phyloP scores from a whole-genome alignment of 441 rosid genomes.

The Euphorbia schlechtendalii region DNA sequence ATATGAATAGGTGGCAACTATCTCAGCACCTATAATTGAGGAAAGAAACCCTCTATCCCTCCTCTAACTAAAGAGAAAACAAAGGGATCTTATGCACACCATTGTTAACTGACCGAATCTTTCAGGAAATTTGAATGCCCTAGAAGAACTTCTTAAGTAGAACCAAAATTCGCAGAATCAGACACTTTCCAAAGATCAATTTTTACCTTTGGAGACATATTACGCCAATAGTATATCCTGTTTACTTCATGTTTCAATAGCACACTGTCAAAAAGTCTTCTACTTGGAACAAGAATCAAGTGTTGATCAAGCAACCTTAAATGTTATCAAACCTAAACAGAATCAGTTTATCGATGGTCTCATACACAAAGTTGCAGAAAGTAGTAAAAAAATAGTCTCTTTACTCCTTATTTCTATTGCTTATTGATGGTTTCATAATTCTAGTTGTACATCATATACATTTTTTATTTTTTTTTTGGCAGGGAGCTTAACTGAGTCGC shows the following conservation, averaged over 20 bases:
- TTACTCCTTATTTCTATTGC: not conserved
- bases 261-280: not conserved
- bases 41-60: too few relatives aligned
- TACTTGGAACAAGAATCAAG: not conserved
- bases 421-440: not conserved
- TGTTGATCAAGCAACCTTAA: not conserved
- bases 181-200: not conserved
- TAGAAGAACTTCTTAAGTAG: not conserved
- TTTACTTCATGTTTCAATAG: not conserved
- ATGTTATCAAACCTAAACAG: not conserved
- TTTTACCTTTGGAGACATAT: not conserved
- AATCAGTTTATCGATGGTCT: not conserved
- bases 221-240: not conserved
- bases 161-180: not conserved
- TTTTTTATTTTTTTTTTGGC: not conserved
- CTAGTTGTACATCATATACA: not conserved
- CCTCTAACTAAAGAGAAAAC: too few relatives aligned
- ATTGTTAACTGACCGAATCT: not conserved
- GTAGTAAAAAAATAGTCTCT: not conserved
- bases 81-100: too few relatives aligned
- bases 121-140: not conserved
- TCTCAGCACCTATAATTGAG: too few relatives aligned
- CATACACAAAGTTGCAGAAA: not conserved
- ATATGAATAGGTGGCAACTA: too few relatives aligned
- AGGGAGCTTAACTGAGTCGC: not conserved